Conservation (phyloP, 2,329 filamentous ascomycete species). For the Ophiocordyceps polyrhachis-furcata region DNA sequence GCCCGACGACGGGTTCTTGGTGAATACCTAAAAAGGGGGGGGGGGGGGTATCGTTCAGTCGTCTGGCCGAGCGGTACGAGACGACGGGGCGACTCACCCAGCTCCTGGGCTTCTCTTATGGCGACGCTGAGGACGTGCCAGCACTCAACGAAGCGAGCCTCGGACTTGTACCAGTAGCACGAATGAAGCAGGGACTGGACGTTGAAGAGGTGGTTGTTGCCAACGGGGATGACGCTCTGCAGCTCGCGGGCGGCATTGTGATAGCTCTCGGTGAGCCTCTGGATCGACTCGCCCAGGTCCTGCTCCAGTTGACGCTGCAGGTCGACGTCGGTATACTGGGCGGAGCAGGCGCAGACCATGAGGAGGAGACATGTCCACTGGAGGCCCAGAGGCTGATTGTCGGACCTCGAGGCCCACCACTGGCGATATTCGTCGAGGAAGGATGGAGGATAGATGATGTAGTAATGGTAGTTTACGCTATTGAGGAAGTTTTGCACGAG, state of each 20-base stretch:
- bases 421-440: slow-evolving; percentile 12
- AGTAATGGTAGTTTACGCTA: slow-evolving; percentile 15
- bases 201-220: slow-evolving; percentile 11
- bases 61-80: too few species aligned
- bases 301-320: slow-evolving; percentile 7
- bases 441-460: slow-evolving; percentile 12
- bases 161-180: slow-evolving; percentile 15
- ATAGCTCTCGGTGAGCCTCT: slow-evolving; percentile 9
- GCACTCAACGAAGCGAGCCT: slow-evolving; percentile 13
- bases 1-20: slow-evolving; percentile 5
- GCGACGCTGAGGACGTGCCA: slow-evolving; percentile 14
- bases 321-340: slow-evolving; percentile 11
- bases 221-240: slow-evolving; percentile 8
- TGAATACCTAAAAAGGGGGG: slow-evolving; percentile 6
- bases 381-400: slow-evolving; percentile 7
- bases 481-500: slow-evolving; percentile 11
- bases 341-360: slow-evolving; percentile 11
- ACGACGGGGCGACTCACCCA: slow-evolving; percentile 6
- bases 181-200: slow-evolving; percentile 13
- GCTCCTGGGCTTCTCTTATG: slow-evolving; percentile 12
- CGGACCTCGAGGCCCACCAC: slow-evolving; percentile 11
- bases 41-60: not conserved
- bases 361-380: slow-evolving; percentile 13
- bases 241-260: slow-evolving; percentile 11
- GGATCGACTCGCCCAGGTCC: slow-evolving; percentile 5